Percentiles rank a stretch among this genome's conserved stretches.
These are phyloP conservation scores for Phaffomyces opuntiae DNA, from an alignment of 805 yeast genomes.

Conservation along the genomic window DNA sequence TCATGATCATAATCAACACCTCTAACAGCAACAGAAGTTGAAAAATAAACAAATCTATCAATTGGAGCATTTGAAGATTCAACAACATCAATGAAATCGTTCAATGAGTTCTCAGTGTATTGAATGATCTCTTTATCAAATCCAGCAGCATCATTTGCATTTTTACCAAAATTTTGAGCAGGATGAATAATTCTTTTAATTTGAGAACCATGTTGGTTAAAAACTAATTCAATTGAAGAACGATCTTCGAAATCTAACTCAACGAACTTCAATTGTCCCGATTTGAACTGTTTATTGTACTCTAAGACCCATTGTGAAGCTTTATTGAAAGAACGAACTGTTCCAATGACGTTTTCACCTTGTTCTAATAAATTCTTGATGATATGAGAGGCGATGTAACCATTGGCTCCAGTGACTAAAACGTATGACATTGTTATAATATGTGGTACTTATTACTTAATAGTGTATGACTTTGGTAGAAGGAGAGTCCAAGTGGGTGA, in stretches of 20 bases:
- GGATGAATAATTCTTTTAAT: conserved; percentile 6
- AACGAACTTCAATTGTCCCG: conserved; percentile 4
- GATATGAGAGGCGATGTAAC: conserved; percentile 6
- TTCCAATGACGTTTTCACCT: conserved; percentile 4
- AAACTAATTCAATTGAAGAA: not conserved
- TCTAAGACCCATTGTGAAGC: not conserved
- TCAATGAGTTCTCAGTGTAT: conserved; percentile 3
- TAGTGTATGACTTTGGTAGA: not conserved
- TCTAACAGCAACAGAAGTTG: conserved; percentile 8
- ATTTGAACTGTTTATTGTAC: not conserved
- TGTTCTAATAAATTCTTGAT: not conserved
- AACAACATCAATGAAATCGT: conserved; percentile 1
- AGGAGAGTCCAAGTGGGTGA: no score
- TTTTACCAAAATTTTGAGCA: conserved; percentile 6
- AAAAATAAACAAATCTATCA: conserved; percentile 9
- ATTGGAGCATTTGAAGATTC: conserved; percentile 2
- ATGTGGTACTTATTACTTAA: no score
- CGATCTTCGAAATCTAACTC: conserved; percentile 4
- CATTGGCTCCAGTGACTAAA: conserved; percentile 9
- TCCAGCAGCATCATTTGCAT: conserved; percentile 1
- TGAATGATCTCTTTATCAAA: conserved; percentile 2
- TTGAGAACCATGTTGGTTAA: not conserved
- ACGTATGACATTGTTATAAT: not conserved
- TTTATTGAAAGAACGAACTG: conserved; percentile 1
- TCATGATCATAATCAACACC: conserved; percentile 2